Percentiles rank a stretch among this genome's conserved stretches.
phyloP scores from a whole-genome alignment of 1,139 yeast genomes.

The Magnusiomyces clavatus region DNA sequence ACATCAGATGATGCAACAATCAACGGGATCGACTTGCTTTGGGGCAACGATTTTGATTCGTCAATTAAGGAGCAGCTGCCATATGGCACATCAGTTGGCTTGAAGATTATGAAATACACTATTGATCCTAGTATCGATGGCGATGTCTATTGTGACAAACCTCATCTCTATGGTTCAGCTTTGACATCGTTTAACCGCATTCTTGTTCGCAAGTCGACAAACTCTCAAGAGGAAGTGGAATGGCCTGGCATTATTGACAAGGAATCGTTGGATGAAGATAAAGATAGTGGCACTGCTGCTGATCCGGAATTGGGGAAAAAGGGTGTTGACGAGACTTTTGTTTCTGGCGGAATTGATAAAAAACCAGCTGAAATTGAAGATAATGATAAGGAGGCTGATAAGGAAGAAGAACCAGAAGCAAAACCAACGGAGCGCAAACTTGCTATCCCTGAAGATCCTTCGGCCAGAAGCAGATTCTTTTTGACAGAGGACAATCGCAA shows the following conservation, averaged over 20 bases:
- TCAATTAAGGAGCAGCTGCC: slow-evolving; percentile 59
- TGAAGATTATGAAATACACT: slow-evolving; percentile 33
- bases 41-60: slow-evolving; percentile 61
- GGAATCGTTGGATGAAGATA: background rate
- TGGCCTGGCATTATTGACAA: slow-evolving; percentile 11
- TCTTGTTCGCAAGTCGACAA: slow-evolving; percentile 2
- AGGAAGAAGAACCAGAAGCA: background rate
- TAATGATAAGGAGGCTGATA: background rate
- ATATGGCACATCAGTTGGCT: slow-evolving; percentile 50
- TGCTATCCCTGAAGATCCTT: slow-evolving; percentile 14
- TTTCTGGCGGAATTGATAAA: background rate
- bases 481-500: slow-evolving; percentile 26
- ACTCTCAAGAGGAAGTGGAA: background rate
- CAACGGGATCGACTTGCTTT: slow-evolving; percentile 45
- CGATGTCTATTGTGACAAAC: slow-evolving; percentile 54
- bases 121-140: slow-evolving; percentile 60
- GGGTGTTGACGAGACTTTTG: background rate
- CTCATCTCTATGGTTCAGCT: slow-evolving; percentile 53
- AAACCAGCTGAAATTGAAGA: background rate
- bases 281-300: background rate
- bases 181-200: slow-evolving; percentile 48
- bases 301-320: background rate
- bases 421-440: background rate
- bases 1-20: slow-evolving; percentile 28
- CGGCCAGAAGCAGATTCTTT: slow-evolving; percentile 31